These are phyloP conservation scores for Rosellinia necatrix DNA, from an alignment of 2,329 filamentous ascomycete genomes.

Conservation along the genomic window DNA sequence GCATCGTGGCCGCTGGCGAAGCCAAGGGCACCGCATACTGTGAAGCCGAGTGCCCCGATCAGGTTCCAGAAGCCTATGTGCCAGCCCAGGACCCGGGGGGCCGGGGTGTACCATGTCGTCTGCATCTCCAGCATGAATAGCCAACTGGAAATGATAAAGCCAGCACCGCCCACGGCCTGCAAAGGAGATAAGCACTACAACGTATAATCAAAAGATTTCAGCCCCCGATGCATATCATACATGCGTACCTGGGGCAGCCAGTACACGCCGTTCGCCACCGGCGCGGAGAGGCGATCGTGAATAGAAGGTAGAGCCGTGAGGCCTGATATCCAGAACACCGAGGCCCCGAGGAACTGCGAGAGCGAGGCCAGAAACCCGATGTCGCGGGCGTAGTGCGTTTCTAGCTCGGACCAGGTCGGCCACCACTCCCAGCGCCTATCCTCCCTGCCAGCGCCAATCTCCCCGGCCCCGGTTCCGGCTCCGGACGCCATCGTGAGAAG, in stretches of 20 bases:
- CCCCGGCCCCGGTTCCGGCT: not conserved
- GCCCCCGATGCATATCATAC: too few relatives aligned
- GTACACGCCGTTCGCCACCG: constrained; percentile 13
- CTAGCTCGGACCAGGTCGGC: constrained; percentile 20
- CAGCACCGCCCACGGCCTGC: constrained; percentile 19
- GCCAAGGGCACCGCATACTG: constrained; percentile 17
- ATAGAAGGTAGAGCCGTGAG: constrained; percentile 21
- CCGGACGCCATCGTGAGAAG: not conserved
- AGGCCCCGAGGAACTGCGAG: constrained; percentile 20
- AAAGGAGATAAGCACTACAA: constrained; percentile 1
- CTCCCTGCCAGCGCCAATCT: not conserved
- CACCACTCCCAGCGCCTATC: constrained; percentile 21
- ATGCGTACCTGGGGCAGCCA: constrained; percentile 21
- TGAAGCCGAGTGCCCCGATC: constrained; percentile 19
- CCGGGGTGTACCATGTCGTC: constrained; percentile 21
- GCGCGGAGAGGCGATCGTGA: constrained; percentile 10
- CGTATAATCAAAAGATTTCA: too few relatives aligned
- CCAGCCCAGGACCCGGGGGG: constrained; percentile 16
- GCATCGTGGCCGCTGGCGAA: constrained; percentile 12
- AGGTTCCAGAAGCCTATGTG: constrained; percentile 27
- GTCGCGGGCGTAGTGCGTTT: constrained; percentile 22
- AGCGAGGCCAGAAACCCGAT: constrained; percentile 23
- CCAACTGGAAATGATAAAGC: constrained; percentile 20
- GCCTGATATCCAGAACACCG: constrained; percentile 26
- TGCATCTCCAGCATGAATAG: constrained; percentile 25